These are phyloP conservation scores for Fusarium cyanostomum DNA, from an alignment of 2,329 filamentous ascomycete species.

Conservation along the genomic window DNA sequence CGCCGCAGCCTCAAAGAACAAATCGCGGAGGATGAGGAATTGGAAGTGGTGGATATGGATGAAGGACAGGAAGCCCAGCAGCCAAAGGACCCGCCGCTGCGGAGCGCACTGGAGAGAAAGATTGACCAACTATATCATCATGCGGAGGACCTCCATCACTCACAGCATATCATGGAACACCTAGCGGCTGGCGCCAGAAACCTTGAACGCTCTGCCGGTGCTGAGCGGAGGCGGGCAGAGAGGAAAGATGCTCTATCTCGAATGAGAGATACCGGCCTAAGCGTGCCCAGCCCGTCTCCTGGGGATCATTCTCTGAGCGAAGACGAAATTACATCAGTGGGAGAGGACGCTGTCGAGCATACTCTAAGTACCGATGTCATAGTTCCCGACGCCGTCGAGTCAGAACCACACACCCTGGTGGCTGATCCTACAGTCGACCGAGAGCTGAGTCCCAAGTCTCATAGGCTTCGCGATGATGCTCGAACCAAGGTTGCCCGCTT, in stretches of 20 bases:
- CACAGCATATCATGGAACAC: slow-evolving; percentile 49
- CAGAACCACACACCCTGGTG: slow-evolving; percentile 22
- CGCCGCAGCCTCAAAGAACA: slow-evolving; percentile 13
- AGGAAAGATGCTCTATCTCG: slow-evolving; percentile 5
- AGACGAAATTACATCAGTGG: slow-evolving; percentile 19
- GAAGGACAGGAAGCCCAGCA: neutral
- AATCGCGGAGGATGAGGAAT: neutral
- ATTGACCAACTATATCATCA: slow-evolving; percentile 48
- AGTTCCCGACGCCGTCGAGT: slow-evolving; percentile 3
- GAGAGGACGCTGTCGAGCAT: slow-evolving; percentile 15
- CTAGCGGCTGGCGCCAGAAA: slow-evolving; percentile 39
- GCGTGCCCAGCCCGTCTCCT: neutral
- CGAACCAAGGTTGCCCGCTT: slow-evolving; percentile 24
- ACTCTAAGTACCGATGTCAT: slow-evolving; percentile 21
- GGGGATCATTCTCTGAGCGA: slow-evolving; percentile 22
- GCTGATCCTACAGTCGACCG: slow-evolving; percentile 22
- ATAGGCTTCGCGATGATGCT: slow-evolving; percentile 29
- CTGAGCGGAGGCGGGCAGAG: slow-evolving; percentile 2
- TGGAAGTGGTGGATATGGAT: slow-evolving; percentile 13
- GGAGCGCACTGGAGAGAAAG: slow-evolving; percentile 34
- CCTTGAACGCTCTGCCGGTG: neutral
- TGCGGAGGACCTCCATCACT: slow-evolving; percentile 47
- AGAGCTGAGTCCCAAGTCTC: slow-evolving; percentile 33
- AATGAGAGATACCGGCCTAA: neutral
- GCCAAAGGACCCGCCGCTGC: slow-evolving; percentile 5